Evolutionary conservation across 2,329 filamentous ascomycete species (phyloP).

Genomic region (Calonectria ilicicola): DNA sequence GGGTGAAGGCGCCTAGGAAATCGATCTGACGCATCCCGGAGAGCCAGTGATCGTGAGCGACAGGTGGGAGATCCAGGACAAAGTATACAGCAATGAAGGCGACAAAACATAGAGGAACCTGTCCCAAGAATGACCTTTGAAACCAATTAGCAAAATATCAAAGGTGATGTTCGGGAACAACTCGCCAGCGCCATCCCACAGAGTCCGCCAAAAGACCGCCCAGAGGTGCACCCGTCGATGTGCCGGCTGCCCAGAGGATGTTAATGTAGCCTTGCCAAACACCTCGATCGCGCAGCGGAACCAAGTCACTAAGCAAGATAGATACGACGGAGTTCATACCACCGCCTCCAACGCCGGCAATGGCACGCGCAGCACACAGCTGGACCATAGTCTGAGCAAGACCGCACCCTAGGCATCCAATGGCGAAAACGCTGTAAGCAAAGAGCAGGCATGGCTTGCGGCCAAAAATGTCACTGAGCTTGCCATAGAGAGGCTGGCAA

Average conservation of each 20-base stretch:
- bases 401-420: conserved; percentile 73
- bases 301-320: conserved; percentile 76
- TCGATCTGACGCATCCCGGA: conserved; percentile 77
- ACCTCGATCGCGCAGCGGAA: conserved; percentile 76
- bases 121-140: conserved; percentile 75
- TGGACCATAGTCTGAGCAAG: conserved; percentile 73
- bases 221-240: conserved; percentile 75
- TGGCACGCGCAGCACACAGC: conserved; percentile 71
- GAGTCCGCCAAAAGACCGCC: conserved; percentile 79
- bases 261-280: conserved; percentile 82
- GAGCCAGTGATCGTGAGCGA: conserved; percentile 71
- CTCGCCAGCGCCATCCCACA: conserved; percentile 80
- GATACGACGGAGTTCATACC: conserved; percentile 78
- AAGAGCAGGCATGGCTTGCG: conserved; percentile 75
- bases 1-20: conserved; percentile 76
- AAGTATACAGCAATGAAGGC: conserved; percentile 74
- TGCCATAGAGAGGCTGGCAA: conserved; percentile 81
- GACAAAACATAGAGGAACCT: conserved; percentile 75
- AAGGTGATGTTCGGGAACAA: neutral
- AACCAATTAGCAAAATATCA: conserved; percentile 5
- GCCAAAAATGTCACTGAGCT: conserved; percentile 78
- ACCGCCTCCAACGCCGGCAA: conserved; percentile 72
- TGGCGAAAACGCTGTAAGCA: conserved; percentile 72
- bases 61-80: conserved; percentile 73
- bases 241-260: conserved; percentile 77